These are phyloP conservation scores for Brassica cretica DNA, from an alignment of 345 rosid species.

Conservation along the genomic window DNA sequence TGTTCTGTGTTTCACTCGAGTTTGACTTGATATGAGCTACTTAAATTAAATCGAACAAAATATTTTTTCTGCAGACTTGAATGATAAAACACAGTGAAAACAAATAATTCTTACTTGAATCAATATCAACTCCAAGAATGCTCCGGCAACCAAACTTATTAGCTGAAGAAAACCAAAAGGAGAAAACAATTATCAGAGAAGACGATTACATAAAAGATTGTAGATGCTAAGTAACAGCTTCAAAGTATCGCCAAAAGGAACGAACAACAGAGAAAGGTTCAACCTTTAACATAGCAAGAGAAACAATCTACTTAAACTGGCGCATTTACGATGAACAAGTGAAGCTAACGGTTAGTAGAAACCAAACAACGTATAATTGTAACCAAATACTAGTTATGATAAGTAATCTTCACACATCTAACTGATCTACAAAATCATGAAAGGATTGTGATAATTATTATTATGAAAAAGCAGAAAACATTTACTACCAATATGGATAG, in stretches of 20 bases:
- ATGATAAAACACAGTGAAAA: too few species aligned
- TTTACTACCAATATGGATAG: slow-evolving; percentile 64
- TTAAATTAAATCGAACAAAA: neutral
- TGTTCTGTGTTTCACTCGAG: neutral
- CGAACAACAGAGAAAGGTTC: neutral
- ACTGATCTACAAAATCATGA: too few species aligned
- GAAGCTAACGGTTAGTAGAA: too few species aligned
- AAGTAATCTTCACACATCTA: too few species aligned
- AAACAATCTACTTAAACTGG: too few species aligned
- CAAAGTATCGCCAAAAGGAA: neutral
- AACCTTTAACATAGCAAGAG: neutral
- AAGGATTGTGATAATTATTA: neutral
- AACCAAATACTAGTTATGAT: too few species aligned
- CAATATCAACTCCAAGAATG: slow-evolving; percentile 89
- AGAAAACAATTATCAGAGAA: neutral
- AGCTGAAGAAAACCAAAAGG: neutral
- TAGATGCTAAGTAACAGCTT: neutral
- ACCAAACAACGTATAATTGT: too few species aligned
- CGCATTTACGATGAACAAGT: too few species aligned
- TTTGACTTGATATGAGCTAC: neutral
- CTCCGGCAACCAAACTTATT: slow-evolving; percentile 64
- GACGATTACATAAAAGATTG: neutral
- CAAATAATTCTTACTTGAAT: slow-evolving; percentile 62
- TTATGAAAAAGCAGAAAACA: neutral
- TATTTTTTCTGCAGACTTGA: too few species aligned